Conservation (phyloP, 768 basidiomycete species). For the Tricholoma bakamatsutake region DNA sequence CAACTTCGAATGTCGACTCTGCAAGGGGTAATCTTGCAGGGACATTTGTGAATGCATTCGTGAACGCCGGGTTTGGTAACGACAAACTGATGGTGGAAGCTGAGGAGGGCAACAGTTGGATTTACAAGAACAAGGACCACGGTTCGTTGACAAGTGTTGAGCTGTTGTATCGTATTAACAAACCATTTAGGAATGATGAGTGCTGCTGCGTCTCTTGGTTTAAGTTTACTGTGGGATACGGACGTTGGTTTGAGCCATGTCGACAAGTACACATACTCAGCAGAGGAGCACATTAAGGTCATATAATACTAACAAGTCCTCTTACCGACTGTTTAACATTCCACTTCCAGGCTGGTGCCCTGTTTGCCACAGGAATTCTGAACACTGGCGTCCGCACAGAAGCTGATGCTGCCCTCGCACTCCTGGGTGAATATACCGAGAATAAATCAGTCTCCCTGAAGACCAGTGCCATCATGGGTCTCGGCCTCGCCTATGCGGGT, state of each 20-base stretch:
- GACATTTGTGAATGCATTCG: slow-evolving; percentile 98
- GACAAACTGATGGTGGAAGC: slow-evolving; percentile 98
- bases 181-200: slow-evolving; percentile 78
- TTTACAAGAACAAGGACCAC: slow-evolving; percentile 99
- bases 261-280: slow-evolving; percentile 95
- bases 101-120: slow-evolving; percentile 95
- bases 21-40: slow-evolving; percentile 92
- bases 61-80: slow-evolving; percentile 97
- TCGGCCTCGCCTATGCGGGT: slow-evolving; percentile 94
- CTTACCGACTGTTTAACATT: neutral
- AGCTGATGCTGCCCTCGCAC: slow-evolving; percentile 86
- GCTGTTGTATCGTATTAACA: neutral
- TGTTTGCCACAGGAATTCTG: slow-evolving; percentile 90
- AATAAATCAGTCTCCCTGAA: slow-evolving; percentile 81
- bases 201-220: slow-evolving; percentile 89
- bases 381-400: slow-evolving; percentile 88
- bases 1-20: slow-evolving; percentile 80
- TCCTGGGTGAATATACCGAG: slow-evolving; percentile 86
- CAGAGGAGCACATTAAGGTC: slow-evolving; percentile 95
- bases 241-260: slow-evolving; percentile 91
- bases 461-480: slow-evolving; percentile 85
- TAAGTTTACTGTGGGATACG: slow-evolving; percentile 93
- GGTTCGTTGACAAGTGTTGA: slow-evolving; percentile 39
- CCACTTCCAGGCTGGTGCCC: slow-evolving; percentile 67
- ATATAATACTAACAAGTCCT: neutral